These are phyloP conservation scores for Brassica napus DNA, from an alignment of 345 rosid species.

Conservation along the genomic window DNA sequence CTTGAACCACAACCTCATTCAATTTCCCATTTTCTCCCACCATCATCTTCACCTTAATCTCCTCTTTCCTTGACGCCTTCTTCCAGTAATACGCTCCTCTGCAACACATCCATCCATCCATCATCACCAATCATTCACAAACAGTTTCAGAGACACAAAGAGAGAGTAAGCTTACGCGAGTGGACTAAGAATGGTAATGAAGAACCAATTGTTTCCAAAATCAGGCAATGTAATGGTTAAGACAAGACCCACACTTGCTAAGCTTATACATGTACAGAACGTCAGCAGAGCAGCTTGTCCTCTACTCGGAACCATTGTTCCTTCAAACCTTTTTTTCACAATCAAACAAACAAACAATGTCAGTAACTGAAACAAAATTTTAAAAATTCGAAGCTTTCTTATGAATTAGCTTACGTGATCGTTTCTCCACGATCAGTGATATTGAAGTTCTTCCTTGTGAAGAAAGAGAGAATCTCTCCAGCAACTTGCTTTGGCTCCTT, in stretches of 20 bases:
- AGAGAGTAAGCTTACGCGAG: conserved; percentile 66
- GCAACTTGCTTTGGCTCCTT: conserved; percentile 73
- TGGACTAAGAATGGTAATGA: conserved; percentile 73
- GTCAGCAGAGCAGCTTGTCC: conserved; percentile 94
- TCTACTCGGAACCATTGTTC: conserved; percentile 82
- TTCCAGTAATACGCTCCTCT: conserved; percentile 93
- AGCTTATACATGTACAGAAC: conserved; percentile 93
- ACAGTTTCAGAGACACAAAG: background rate
- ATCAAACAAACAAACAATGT: conserved; percentile 5
- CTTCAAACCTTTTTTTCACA: conserved; percentile 62
- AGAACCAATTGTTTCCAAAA: conserved; percentile 92
- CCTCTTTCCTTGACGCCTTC: conserved; percentile 86
- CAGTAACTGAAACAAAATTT: background rate
- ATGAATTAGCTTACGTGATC: conserved; percentile 60
- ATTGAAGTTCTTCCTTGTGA: conserved; percentile 76
- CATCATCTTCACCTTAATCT: conserved; percentile 82
- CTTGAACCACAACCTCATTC: conserved; percentile 76
- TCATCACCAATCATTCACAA: background rate
- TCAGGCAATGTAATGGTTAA: conserved; percentile 84
- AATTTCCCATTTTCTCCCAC: conserved; percentile 56
- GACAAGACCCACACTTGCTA: conserved; percentile 91
- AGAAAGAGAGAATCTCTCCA: conserved; percentile 87
- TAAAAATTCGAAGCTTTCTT: background rate
- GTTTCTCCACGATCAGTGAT: conserved; percentile 89
- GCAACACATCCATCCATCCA: conserved; percentile 26